Conservation (phyloP, 2,329 filamentous ascomycete species). For the Didymella exigua region DNA sequence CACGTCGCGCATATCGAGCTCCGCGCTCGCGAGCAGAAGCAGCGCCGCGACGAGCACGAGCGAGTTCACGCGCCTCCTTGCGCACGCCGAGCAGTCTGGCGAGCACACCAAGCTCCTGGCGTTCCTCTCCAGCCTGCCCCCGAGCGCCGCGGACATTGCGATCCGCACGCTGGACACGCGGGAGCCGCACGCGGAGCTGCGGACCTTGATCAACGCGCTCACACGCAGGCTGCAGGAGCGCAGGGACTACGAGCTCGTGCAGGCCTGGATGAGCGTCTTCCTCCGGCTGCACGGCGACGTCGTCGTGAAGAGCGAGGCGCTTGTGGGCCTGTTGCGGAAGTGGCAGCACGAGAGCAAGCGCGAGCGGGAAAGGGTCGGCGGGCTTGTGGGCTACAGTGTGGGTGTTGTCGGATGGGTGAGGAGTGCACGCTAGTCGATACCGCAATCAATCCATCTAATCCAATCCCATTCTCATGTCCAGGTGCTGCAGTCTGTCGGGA, state of each 20-base stretch:
- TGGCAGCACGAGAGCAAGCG: conserved; percentile 76
- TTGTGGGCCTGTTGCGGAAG: conserved; percentile 65
- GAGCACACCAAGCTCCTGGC: conserved; percentile 71
- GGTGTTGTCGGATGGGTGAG: conserved; percentile 85
- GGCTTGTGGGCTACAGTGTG: conserved; percentile 82
- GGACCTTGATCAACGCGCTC: conserved; percentile 80
- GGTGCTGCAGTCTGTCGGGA: too few relatives aligned
- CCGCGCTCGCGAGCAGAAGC: conserved; percentile 40
- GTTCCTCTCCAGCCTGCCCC: conserved; percentile 79
- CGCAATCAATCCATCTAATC: too few relatives aligned
- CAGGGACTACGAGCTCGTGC: conserved; percentile 88
- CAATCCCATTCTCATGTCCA: too few relatives aligned
- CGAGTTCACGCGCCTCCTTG: conserved; percentile 58
- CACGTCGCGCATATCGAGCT: conserved; percentile 42
- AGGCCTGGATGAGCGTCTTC: conserved; percentile 98
- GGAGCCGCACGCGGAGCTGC: conserved; percentile 69
- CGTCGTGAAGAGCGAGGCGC: conserved; percentile 55
- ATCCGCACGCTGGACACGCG: conserved; percentile 73
- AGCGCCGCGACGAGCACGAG: conserved; percentile 37
- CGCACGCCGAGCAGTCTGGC: conserved; percentile 55
- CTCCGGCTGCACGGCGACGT: conserved; percentile 75
- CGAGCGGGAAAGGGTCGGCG: conserved; percentile 73
- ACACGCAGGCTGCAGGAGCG: conserved; percentile 71
- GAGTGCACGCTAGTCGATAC: conserved; percentile 48
- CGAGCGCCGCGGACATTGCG: conserved; percentile 86